Evolutionary conservation across 2,329 filamentous ascomycete species (phyloP), one percentile per base, ranked within the genome.

Genomic region (Aspergillus flavus): DNA sequence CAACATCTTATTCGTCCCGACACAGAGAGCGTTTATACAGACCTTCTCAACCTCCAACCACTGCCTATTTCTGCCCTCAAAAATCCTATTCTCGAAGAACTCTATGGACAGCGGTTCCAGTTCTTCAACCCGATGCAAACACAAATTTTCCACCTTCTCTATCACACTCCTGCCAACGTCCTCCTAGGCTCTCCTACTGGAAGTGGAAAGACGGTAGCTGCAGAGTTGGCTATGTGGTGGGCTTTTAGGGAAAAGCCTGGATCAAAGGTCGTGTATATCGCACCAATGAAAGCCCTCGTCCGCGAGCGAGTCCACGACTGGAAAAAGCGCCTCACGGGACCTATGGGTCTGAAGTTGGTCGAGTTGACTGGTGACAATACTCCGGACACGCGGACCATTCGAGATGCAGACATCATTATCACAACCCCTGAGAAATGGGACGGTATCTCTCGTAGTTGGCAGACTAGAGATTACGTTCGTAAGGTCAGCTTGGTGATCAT

Each of bases 391-490:
- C 86, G 93, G 57, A 97, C 94, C 0, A 99, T 99, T 71, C 88
- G 94, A 70, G 91, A 98, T 74, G 95, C 95, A 4, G 95, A 99
- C 75, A 93, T 99, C 66, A 99, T 99, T 71, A 93, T 99, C 72
- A 99, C 95, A 0, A 99, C 96, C 0, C 96, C 95, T n/a, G 95
- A 99, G 80, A 99, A 99, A 77, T 99, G 95, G 95, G 96, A 99
- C 75, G 96, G 96, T 86, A 98, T 99, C 70, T 97, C 93, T 71
- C 91, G 95, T 86, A 96, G 92, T 73, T 99, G 96, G 95, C 94
- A 98, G 78, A 98, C 94, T 6, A 91, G 95, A 87, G 91, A 92
- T 64, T 99, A 99, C 70, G 95, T 99, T 46, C 89, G 93, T 58
- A 91, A 97, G 78, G 95, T 99, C 64, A 94, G 93, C 64, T 82